Percentiles rank a stretch among this genome's conserved stretches.
Conservation (phyloP, 164 flowering plant species). For the Umbellularia californica region DNA sequence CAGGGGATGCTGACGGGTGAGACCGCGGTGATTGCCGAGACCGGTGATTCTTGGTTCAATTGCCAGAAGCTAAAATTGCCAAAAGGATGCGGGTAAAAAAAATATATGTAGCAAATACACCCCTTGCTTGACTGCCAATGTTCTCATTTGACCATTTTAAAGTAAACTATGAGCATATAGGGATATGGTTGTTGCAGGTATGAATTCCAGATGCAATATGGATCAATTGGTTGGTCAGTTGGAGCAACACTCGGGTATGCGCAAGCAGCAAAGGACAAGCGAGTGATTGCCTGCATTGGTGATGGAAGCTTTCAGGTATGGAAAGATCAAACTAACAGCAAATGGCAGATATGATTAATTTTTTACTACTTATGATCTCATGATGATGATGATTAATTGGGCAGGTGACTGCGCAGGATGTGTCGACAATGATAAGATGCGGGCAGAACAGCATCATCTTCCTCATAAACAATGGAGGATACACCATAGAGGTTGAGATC, state of each 20-base stretch:
- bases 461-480: conserved; percentile 83
- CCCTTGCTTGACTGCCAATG: not conserved
- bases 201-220: conserved; percentile 85
- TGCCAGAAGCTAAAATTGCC: conserved; percentile 81
- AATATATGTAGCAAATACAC: not conserved
- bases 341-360: too few species aligned
- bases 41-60: conserved; percentile 88
- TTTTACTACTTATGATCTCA: not conserved
- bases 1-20: conserved; percentile 60
- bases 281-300: conserved; percentile 83
- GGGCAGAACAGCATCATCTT: conserved; percentile 68
- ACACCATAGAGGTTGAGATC: conserved; percentile 72
- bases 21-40: conserved; percentile 74
- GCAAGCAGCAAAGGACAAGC: conserved; percentile 60
- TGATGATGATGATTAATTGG: not conserved
- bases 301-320: conserved; percentile 95
- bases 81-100: conserved; percentile 64
- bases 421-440: conserved; percentile 68
- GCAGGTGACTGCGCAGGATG: conserved; percentile 76
- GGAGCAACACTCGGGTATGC: conserved; percentile 92
- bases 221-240: conserved; percentile 89
- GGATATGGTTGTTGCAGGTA: conserved; percentile 35
- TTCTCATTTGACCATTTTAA: not conserved
- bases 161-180: not conserved
- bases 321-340: not conserved